Base-by-base conservation (phyloP, 345 rosid species). In the Eucalyptus urophylla region DNA sequence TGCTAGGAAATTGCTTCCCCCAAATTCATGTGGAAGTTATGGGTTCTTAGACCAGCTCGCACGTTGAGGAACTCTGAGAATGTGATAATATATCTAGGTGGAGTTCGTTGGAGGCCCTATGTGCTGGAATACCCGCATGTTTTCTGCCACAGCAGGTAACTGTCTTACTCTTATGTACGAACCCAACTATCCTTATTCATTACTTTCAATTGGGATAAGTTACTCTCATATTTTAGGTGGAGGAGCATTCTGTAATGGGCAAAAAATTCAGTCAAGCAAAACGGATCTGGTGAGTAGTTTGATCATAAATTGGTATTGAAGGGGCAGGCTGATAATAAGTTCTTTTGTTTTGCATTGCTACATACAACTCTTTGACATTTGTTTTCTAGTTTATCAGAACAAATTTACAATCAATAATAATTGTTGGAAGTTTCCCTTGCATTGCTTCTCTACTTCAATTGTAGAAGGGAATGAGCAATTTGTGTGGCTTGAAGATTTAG, bases 21-120 rank as follows among this genome's bases (percentile, higher is more conserved):
- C 47, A 6, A 19, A 44, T 37, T 76, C 83, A 37, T 76, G 45
- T 21, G 83, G 45, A 37, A 76, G 83, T 76, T 76, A 76, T 19
- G 83, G 83, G 45, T 76, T 33, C 81, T 72, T 72, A 37, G 45
- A 37, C 27, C 2, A 25, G 85, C 47, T 40, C 0, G 13, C 85
- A 40, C 15, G 0, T 21, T 21, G 85, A 76, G 44, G 45, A 40
- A 37, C 47, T 76, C 47, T 76, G 85, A 76, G 3, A 76, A 40
- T 76, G 47, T 21, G 85, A 76, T 21, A 21, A 44, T 0, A 76
- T 76, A 31, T 89, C 72, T 87, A 97, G 99, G 99, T 97, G 81
- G 99, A 97, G 92, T 97, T 97, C 92, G 99, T 97, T 31, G 99
- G 99, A 44, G 99, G 99, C 47, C 97, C 96, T 29, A 95, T 97